Base-by-base conservation (phyloP, 352 stramenopile genomes). In the Phytopythium vexans region DNA sequence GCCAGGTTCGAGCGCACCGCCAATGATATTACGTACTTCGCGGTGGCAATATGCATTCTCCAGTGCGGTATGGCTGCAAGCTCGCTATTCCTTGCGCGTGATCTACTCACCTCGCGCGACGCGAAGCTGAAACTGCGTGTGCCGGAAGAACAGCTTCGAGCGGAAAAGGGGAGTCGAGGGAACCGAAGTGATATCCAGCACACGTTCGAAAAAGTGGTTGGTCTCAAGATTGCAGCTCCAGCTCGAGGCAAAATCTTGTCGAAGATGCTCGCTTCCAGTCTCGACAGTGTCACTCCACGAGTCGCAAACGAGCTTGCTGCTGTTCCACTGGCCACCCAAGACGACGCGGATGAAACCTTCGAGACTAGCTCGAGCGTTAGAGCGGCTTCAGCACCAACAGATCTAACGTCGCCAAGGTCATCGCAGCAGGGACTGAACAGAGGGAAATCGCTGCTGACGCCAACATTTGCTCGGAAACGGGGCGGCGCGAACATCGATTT, bases 161-260 rank as follows among this genome's bases (percentile, higher is more conserved):
- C 31, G 2, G 52, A 59, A 4, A 56, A 56, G n/a, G 52, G 46
- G 8, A 67, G 67, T 11, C 27, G 21, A 5, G 21, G 1, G 21
- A 27, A 27, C 2, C 21, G 21, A 27, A 27, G 21, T 2, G 68
- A 75, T 40, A 54, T 86, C 10, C 72, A 73, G 0, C 48, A 87
- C 42, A 88, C 72, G 6, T 89, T 89, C 44, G 74, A 86, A 40
- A 84, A 77, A 34, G 79, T 89, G 7, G 72, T 88, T 6, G 79
- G 79, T 3, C 70, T 89, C 37, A 86, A 88, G 60, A 88, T 89
- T 46, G 70, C 76, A 10, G 72, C 74, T n/a, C 79, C 79, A 4
- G 65, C 77, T 15, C 70, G 79, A 31, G 79, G 79, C 5, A 89
- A 88, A 49, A 72, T 89, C 35, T 65, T 83, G 6, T 85, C 79